Percentiles rank a stretch among this genome's conserved stretches.
Conservation (phyloP, 257 asterid species). For the Linaria vulgaris region DNA sequence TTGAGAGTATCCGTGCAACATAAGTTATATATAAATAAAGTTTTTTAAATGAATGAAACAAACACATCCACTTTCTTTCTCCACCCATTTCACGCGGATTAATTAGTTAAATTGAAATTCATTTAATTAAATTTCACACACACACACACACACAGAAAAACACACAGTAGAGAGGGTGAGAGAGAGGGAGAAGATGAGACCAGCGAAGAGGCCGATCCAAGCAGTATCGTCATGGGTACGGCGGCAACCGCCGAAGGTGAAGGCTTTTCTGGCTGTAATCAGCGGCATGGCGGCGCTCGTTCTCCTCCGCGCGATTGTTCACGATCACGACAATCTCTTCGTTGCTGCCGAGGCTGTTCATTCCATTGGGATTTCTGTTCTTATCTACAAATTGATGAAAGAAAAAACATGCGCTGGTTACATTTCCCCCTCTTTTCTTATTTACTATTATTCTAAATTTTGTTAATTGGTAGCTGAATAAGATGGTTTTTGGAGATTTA, state of each 20-base stretch:
- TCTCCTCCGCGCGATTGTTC: conserved; percentile 63
- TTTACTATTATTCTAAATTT: too few species aligned
- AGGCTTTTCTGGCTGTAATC: conserved; percentile 69
- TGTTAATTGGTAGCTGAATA: neutral
- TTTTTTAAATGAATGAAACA: too few species aligned
- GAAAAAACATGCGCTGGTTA: conserved; percentile 82
- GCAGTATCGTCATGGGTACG: conserved; percentile 64
- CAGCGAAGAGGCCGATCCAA: conserved; percentile 63
- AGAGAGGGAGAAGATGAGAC: conserved; percentile 36
- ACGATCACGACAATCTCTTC: conserved; percentile 76
- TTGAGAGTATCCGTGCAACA: too few species aligned
- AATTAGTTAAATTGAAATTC: too few species aligned
- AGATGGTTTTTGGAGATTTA: too few species aligned
- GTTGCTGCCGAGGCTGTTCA: conserved; percentile 84
- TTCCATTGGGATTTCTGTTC: conserved; percentile 67
- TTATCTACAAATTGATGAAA: conserved; percentile 71
- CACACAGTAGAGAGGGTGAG: too few species aligned
- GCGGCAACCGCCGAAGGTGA: conserved; percentile 84
- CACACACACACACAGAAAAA: too few species aligned
- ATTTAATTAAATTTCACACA: too few species aligned
- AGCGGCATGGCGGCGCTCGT: conserved; percentile 69
- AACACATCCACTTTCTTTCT: too few species aligned
- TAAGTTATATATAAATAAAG: too few species aligned
- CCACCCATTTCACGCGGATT: too few species aligned
- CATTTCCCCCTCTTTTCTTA: too few species aligned